phyloP scores from a whole-genome alignment of 768 basidiomycete species.

The Jaapia argillacea region DNA sequence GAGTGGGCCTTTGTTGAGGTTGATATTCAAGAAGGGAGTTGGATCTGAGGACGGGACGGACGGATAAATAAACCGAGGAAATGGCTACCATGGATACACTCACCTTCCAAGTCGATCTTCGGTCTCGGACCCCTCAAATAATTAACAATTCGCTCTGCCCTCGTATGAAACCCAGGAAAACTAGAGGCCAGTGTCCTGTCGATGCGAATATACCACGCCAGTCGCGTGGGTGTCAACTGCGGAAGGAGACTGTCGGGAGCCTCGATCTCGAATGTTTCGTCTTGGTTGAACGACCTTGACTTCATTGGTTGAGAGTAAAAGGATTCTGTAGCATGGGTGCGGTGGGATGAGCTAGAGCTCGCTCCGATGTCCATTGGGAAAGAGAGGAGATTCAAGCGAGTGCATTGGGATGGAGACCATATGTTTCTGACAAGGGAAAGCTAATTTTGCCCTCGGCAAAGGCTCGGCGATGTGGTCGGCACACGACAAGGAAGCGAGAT shows the following conservation, averaged over 20 bases:
- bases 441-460: too few relatives aligned
- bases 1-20: conserved; percentile 13
- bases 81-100: neutral
- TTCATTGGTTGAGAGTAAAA: too few relatives aligned
- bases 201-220: neutral
- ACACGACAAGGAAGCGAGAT: too few relatives aligned
- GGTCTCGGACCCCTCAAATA: conserved; percentile 2
- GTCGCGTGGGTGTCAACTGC: too few relatives aligned
- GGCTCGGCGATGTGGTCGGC: too few relatives aligned
- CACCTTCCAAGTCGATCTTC: neutral
- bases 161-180: neutral
- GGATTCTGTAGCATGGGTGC: too few relatives aligned
- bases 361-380: neutral
- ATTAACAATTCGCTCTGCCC: neutral
- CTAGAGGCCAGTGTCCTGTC: neutral
- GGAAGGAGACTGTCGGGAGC: too few relatives aligned
- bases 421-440: too few relatives aligned
- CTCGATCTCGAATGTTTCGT: too few relatives aligned
- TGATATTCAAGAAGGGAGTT: neutral
- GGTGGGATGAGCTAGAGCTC: neutral
- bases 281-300: too few relatives aligned
- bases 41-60: neutral
- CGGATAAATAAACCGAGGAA: neutral
- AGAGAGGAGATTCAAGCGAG: too few relatives aligned
- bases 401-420: too few relatives aligned